A percentile compares a stretch with the other conserved stretches of the same genome.
Conservation (phyloP, 768 basidiomycete species). For the Suillus variegatus region DNA sequence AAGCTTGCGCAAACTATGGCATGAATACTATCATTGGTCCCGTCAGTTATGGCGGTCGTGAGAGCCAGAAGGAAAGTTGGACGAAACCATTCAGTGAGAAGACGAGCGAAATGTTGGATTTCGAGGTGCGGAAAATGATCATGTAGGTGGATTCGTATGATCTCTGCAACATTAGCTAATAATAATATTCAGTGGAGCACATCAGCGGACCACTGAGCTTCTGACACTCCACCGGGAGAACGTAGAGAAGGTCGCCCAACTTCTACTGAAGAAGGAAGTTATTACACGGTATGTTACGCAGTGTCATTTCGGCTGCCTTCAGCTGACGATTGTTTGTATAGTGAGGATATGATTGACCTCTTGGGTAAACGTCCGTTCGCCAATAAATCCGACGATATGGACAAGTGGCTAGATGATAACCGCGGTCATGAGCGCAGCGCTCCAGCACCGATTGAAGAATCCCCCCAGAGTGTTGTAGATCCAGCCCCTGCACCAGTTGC, state of each 20-base stretch:
- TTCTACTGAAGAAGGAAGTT: conserved; percentile 93
- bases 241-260: conserved; percentile 91
- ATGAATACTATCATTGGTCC: conserved; percentile 96
- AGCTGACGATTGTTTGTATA: conserved; percentile 29
- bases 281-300: conserved; percentile 72
- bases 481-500: conserved; percentile 53
- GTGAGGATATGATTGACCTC: conserved; percentile 85
- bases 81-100: conserved; percentile 98
- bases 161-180: conserved; percentile 11
- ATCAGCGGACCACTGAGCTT: conserved; percentile 79
- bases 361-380: conserved; percentile 82
- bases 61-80: conserved; percentile 84
- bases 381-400: conserved; percentile 89
- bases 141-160: conserved; percentile 43
- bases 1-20: conserved; percentile 93
- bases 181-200: conserved; percentile 55
- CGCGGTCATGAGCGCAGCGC: conserved; percentile 57
- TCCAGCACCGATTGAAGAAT: conserved; percentile 59
- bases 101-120: conserved; percentile 92
- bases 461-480: conserved; percentile 36
- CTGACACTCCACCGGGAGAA: conserved; percentile 80
- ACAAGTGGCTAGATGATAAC: conserved; percentile 92
- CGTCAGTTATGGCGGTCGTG: conserved; percentile 91
- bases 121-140: conserved; percentile 95
- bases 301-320: not conserved